Evolutionary conservation across 2,329 filamentous ascomycete species (phyloP), one percentile per base, ranked within the genome.

Genomic region (Monilinia polystroma): DNA sequence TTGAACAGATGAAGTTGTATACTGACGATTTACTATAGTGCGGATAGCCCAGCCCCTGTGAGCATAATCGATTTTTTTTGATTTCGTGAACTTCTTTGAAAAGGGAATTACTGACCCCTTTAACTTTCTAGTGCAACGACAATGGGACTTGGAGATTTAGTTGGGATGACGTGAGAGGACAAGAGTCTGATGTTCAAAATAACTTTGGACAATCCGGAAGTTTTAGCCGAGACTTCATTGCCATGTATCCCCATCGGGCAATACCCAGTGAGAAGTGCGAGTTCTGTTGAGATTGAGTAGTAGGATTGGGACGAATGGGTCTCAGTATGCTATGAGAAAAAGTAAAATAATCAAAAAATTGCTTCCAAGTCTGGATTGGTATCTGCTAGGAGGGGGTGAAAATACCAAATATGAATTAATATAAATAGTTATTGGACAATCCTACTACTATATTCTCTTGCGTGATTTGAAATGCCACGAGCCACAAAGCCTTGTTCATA

Each of bases 171-270:
- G 66, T 72, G 12, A 62, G 64, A 14, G 70, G 70, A 14, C 68
- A 72, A 32, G 68, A 71, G 52, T 35, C 20, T 12, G 70, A 72
- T 57, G 70, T 69, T 2, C 66, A 68, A 52, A 72, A 72, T 47
- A 72, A 72, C 41, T 72, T 72, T 47, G 70, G 70, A 8, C 70
- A 72, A 32, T 47, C 69, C 4, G 70, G 70, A 18, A 38, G 63
- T 11, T 72, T 71, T 38, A 20, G 8, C 6, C 35, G 56, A 20
- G 23, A 32, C 3, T 58, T 7, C 8, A 60, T 72, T 12, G 23
- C 29, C 23, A 72, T 72, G 70, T 72, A 72, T 64, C 70, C 70
- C 3, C 62, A 52, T 10, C 63, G 70, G 49, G 66, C 63, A 8
- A 51, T 71, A 16, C 47, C 67, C 6, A 71, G 69, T 49, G 47